Evolutionary conservation across 192 early-diverging fungal genomes (phyloP).

Genomic region (Linnemannia elongata): DNA sequence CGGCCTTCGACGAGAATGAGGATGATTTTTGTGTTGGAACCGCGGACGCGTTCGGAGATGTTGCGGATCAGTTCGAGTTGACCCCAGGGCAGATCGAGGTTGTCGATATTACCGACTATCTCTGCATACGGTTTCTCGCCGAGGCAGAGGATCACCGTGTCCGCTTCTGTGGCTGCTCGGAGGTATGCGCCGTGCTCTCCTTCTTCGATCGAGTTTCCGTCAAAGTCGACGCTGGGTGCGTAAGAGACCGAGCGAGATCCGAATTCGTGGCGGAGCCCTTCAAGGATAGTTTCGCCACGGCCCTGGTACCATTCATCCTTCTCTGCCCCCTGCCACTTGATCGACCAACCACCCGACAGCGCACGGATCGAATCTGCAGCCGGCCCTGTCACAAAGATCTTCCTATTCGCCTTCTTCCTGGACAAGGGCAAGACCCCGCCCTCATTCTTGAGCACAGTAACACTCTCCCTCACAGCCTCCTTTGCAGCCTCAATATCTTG

Average conservation of each 20-base stretch:
- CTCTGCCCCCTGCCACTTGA: constrained; percentile 71
- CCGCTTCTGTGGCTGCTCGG: constrained; percentile 54
- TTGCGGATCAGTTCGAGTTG: constrained; percentile 63
- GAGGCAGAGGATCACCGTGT: constrained; percentile 66
- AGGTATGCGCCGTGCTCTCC: constrained; percentile 26
- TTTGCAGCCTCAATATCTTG: constrained; percentile 66
- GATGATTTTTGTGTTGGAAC: constrained; percentile 52
- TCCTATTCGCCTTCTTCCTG: constrained; percentile 12
- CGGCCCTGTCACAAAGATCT: constrained; percentile 69
- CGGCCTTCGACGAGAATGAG: constrained; percentile 68
- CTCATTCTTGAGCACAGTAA: constrained; percentile 72
- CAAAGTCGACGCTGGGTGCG: constrained; percentile 61
- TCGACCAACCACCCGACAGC: constrained; percentile 72
- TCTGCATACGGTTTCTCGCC: constrained; percentile 75
- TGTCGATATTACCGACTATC: constrained; percentile 66
- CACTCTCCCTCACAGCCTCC: constrained; percentile 65
- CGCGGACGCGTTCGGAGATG: constrained; percentile 34
- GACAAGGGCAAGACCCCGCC: constrained; percentile 62
- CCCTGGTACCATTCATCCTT: constrained; percentile 61
- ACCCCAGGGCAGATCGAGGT: constrained; percentile 58
- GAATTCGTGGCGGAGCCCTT: constrained; percentile 52
- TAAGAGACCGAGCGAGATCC: constrained; percentile 28
- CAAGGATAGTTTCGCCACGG: constrained; percentile 51
- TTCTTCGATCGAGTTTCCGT: constrained; percentile 44
- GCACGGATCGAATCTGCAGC: constrained; percentile 67